phyloP scores from a whole-genome alignment of 2,329 filamentous ascomycete species.

The Rutstroemia sydowiana region DNA sequence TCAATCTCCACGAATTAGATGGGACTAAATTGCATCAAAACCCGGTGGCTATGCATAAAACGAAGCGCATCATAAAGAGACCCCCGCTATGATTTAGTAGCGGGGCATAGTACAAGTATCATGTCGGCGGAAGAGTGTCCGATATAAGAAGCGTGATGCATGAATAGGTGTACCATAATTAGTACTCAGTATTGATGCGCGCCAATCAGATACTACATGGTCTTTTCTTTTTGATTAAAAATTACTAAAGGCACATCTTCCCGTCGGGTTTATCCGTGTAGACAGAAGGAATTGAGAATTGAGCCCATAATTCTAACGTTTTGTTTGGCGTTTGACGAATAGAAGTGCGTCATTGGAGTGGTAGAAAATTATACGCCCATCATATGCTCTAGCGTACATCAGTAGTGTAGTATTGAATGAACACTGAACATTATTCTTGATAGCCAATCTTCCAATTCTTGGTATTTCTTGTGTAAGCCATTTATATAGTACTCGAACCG shows the following conservation, averaged over 20 bases:
- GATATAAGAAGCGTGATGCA: slow-evolving; percentile 1
- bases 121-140: slow-evolving; percentile 11
- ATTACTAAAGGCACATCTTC: background rate
- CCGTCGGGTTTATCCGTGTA: too few relatives aligned
- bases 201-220: slow-evolving; percentile 8
- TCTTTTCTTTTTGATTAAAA: background rate
- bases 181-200: slow-evolving; percentile 8
- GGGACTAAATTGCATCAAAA: background rate
- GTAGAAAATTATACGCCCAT: background rate
- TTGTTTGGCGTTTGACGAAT: too few relatives aligned
- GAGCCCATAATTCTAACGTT: too few relatives aligned
- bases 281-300: too few relatives aligned
- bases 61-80: background rate
- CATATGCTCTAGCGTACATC: background rate
- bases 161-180: background rate
- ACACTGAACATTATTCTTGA: background rate
- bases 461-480: too few relatives aligned
- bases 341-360: too few relatives aligned
- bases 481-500: background rate
- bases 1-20: slow-evolving; percentile 9
- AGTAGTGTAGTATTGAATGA: background rate
- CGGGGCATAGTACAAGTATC: background rate
- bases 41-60: background rate
- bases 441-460: too few relatives aligned
- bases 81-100: slow-evolving; percentile 5